A percentile compares a stretch with the other conserved stretches of the same genome.
phyloP scores from a whole-genome alignment of 305 asterid species.

The Nicotiana rustica region DNA sequence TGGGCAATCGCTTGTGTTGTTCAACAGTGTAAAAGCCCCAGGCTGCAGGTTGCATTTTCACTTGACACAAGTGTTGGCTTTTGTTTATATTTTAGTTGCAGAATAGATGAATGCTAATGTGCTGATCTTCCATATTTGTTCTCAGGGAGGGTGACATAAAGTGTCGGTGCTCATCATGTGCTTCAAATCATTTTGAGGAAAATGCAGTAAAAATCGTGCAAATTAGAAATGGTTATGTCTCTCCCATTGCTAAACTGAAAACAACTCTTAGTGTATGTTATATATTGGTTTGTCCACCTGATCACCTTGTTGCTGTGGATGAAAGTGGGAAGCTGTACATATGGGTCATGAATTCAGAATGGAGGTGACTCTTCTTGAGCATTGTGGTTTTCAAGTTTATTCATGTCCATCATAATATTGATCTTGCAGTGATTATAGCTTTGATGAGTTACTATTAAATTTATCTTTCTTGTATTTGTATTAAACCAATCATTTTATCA shows the following conservation, averaged over 20 bases:
- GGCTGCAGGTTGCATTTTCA: conserved; percentile 68
- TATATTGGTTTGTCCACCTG: conserved; percentile 82
- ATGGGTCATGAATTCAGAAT: conserved; percentile 84
- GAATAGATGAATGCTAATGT: conserved; percentile 16
- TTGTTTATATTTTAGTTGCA: conserved; percentile 31
- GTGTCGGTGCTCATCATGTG: conserved; percentile 74
- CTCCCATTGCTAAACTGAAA: conserved; percentile 65
- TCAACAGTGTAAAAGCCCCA: conserved; percentile 71
- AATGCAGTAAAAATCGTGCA: conserved; percentile 79
- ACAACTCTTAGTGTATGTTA: conserved; percentile 61
- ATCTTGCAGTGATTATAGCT: background rate
- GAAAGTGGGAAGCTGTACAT: conserved; percentile 82
- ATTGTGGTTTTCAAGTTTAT: conserved; percentile 31
- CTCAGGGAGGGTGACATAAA: conserved; percentile 69
- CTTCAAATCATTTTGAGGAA: conserved; percentile 58
- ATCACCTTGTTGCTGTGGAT: conserved; percentile 82
- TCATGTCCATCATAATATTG: conserved; percentile 22
- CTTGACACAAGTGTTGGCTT: conserved; percentile 32
- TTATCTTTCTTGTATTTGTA: conserved; percentile 6
- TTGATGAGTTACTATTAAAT: conserved; percentile 11
- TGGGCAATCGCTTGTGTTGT: conserved; percentile 71
- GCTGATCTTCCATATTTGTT: conserved; percentile 43
- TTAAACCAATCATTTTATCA: conserved; percentile 9
- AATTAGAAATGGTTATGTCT: conserved; percentile 70
- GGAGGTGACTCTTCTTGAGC: conserved; percentile 70